Conservation (phyloP, 352 stramenopile genomes). For the Lagenidium sp. region DNA sequence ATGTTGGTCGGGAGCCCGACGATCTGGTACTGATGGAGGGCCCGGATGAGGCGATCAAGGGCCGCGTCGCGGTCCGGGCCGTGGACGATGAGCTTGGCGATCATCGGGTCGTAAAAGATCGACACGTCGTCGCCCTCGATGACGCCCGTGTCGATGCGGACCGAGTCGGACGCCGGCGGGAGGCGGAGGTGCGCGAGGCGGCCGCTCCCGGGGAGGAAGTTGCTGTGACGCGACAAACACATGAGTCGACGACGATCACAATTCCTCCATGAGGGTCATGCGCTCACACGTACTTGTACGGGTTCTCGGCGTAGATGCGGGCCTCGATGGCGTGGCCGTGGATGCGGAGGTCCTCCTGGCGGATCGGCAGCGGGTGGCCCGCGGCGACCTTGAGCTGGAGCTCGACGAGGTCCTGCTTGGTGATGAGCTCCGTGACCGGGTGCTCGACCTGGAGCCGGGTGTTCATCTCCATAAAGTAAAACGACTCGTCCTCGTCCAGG, state of each 20-base stretch:
- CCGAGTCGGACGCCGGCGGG: no score
- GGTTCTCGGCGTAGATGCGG: constrained; percentile 95
- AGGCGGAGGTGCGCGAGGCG: no score
- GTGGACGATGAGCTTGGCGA: constrained; percentile 97
- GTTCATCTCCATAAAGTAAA: constrained; percentile 99
- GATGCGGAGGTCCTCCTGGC: constrained; percentile 90
- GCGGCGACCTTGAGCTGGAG: constrained; percentile 93
- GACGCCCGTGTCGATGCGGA: constrained; percentile 94
- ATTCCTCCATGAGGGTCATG: no score
- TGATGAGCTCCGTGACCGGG: constrained; percentile 91
- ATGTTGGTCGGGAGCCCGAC: constrained; percentile 94
- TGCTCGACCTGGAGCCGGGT: constrained; percentile 95
- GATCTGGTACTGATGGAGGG: constrained; percentile 95
- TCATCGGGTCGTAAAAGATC: constrained; percentile 95
- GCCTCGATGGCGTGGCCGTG: constrained; percentile 95
- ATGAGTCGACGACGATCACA: no score
- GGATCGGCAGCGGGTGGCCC: constrained; percentile 90
- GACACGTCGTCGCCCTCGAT: constrained; percentile 95
- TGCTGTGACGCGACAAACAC: no score
- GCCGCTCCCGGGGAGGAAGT: no score
- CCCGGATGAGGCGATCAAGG: constrained; percentile 90
- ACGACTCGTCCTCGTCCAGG: constrained; percentile 86
- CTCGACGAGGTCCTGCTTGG: constrained; percentile 95
- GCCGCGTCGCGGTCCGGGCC: constrained; percentile 86
- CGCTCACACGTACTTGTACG: no score